Base-by-base conservation (phyloP, 768 basidiomycete species). In the Austroboletus eburneus region DNA sequence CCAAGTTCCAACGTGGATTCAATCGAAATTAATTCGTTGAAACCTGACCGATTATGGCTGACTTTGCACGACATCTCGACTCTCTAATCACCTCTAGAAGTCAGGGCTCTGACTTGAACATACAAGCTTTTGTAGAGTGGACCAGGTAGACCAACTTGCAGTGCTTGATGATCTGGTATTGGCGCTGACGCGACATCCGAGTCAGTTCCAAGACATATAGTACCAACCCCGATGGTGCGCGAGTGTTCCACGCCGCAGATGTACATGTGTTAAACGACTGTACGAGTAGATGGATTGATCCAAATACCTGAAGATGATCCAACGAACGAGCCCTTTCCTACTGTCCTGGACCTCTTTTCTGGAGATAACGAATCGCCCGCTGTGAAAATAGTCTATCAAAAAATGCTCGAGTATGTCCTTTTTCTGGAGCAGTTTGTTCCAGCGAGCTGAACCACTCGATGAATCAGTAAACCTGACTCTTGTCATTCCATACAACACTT, bases 341-440 rank as follows among this genome's bases (percentile, higher is more conserved):
- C 68, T 25, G 64, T 72, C 32, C 61, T 73, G 29, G 63, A 69
- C 43, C 20, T 65, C 43, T 72, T 66, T 36, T 20, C 34, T 12
- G 27, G 2, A 6, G 24, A 52, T 16, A 9, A 8, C 17, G 45
- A 46, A 34, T 38, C 43, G 0, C 24, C 42, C n/a, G 10, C 6
- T 37, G 29, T 46, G 34, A 46, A 43, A 20, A 20, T 27, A 9
- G 39, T 59, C 13, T 46, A 37, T 44, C 50, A 48, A 36, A 51
- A 18, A n/a, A 14, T 59, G 21, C 37, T 54, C 22, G 32, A 34
- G 64, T 65, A 18, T 39, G 58, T 50, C 24, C 25, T 4, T 34
- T 14, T 27, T 41, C n/a, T 3, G 17, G 14, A n/a, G 5, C 3
- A 23, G 9, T 25, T 44, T 10, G n/a, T n/a, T 29, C 5, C 20